These are phyloP conservation scores for Onygenales sp. DNA, from an alignment of 2,329 filamentous ascomycete species.

Conservation along the genomic window DNA sequence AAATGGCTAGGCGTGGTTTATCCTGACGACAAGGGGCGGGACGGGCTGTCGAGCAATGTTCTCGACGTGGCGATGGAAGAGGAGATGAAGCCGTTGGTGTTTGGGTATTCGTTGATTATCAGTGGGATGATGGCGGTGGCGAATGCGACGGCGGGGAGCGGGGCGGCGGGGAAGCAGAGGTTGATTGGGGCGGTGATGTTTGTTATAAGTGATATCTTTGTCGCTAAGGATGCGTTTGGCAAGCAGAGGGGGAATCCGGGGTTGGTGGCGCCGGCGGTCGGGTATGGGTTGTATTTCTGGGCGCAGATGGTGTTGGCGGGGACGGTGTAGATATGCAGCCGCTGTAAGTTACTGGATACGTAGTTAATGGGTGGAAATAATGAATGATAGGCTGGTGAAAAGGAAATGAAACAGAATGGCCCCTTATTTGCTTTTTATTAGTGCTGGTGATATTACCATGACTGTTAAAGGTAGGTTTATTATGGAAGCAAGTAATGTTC, in stretches of 20 bases:
- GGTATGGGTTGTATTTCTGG: slow-evolving; percentile 21
- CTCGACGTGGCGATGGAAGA: slow-evolving; percentile 15
- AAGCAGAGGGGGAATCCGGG: slow-evolving; percentile 2
- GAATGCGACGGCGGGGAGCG: slow-evolving; percentile 9
- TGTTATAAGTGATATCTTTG: slow-evolving; percentile 22
- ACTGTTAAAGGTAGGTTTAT: no score
- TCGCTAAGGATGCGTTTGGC: slow-evolving; percentile 22
- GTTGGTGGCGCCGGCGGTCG: slow-evolving; percentile 11
- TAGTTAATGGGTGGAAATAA: background rate
- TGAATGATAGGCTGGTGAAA: no score
- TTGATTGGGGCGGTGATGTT: slow-evolving; percentile 21
- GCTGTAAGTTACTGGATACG: background rate
- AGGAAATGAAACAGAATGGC: no score
- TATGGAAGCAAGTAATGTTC: no score
- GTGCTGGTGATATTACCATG: no score
- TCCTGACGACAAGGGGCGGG: slow-evolving; percentile 3
- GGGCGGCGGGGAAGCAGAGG: slow-evolving; percentile 14
- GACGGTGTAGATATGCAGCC: background rate
- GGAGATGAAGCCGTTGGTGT: slow-evolving; percentile 19
- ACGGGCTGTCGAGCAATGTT: slow-evolving; percentile 12
- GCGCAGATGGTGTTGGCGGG: slow-evolving; percentile 20
- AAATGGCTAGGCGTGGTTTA: slow-evolving; percentile 21
- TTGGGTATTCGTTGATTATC: slow-evolving; percentile 19
- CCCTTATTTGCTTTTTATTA: no score
- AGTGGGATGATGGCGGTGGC: slow-evolving; percentile 20